Evolutionary conservation across 495 filamentous ascomycete species (phyloP).

Genomic region (Penicillium verhagenii): DNA sequence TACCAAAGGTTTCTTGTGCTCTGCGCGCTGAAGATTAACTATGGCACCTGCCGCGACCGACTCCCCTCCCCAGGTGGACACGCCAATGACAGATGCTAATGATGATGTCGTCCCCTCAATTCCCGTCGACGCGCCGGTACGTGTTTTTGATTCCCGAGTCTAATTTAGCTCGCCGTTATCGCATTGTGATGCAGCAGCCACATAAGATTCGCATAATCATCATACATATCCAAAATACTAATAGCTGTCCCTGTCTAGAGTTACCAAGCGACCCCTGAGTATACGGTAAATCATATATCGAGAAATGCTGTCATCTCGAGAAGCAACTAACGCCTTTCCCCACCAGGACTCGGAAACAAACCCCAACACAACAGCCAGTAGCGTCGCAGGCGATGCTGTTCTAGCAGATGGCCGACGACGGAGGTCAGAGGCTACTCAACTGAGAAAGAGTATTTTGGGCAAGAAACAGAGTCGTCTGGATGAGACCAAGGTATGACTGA

Average conservation of each 20-base stretch:
- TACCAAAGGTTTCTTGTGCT: constrained; percentile 22
- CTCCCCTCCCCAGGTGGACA: constrained; percentile 51
- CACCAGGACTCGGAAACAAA: constrained; percentile 83
- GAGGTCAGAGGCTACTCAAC: constrained; percentile 77
- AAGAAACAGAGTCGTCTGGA: constrained; percentile 91
- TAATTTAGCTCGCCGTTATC: background rate
- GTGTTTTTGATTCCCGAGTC: constrained; percentile 10
- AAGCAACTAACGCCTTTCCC: constrained; percentile 3
- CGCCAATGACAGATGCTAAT: constrained; percentile 60
- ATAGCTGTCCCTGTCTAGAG: constrained; percentile 43
- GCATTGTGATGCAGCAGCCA: background rate
- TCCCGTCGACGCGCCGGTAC: constrained; percentile 50
- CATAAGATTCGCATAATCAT: background rate
- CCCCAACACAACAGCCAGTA: constrained; percentile 87
- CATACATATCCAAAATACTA: too few species aligned
- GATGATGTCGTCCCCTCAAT: constrained; percentile 46
- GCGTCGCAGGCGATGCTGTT: constrained; percentile 68
- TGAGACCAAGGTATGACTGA: constrained; percentile 74
- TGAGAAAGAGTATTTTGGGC: constrained; percentile 86
- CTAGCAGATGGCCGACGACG: constrained; percentile 76
- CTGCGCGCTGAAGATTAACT: constrained; percentile 28
- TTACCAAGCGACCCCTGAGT: constrained; percentile 78
- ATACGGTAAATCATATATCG: constrained; percentile 51
- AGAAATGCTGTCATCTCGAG: background rate
- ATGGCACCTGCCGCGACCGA: constrained; percentile 64